These are phyloP conservation scores for Oropetium thomaeum DNA, from an alignment of 176 grass and related monocot species.

Conservation along the genomic window DNA sequence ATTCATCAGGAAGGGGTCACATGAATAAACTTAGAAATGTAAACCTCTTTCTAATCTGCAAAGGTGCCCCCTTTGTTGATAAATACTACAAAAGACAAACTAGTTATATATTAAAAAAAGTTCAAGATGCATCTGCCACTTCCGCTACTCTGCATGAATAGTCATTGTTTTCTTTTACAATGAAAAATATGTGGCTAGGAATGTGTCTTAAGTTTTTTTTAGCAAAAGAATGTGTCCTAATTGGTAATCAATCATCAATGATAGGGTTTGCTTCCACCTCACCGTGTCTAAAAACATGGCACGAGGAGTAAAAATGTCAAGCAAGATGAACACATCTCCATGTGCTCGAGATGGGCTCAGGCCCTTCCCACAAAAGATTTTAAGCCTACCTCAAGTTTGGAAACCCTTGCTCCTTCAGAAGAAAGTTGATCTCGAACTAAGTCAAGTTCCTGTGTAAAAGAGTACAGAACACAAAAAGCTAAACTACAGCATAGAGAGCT, in stretches of 20 bases:
- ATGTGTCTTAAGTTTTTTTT: background rate
- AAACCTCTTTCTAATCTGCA: background rate
- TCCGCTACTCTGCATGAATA: background rate
- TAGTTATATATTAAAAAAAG: background rate
- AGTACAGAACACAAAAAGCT: background rate
- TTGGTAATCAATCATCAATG: background rate
- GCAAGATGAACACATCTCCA: background rate
- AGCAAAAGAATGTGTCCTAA: background rate
- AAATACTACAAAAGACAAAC: background rate
- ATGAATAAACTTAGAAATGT: background rate
- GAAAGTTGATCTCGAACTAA: conserved; percentile 61
- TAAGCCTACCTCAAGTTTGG: conserved; percentile 76
- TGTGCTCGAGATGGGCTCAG: conserved; percentile 18
- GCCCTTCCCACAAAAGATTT: background rate
- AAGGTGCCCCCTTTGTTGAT: background rate
- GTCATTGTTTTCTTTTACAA: background rate
- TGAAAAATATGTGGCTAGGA: background rate
- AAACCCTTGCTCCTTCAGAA: conserved; percentile 62
- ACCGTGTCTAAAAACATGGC: background rate
- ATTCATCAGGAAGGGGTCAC: background rate
- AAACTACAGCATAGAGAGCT: conserved; percentile 1
- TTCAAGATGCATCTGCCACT: background rate
- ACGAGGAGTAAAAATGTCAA: background rate
- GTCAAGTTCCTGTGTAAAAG: conserved; percentile 68
- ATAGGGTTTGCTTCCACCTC: background rate